A percentile compares a stretch with the other conserved stretches of the same genome.
These are phyloP conservation scores for Xanthoparmelia taractica DNA, from an alignment of 495 filamentous ascomycete genomes.

Conservation along the genomic window DNA sequence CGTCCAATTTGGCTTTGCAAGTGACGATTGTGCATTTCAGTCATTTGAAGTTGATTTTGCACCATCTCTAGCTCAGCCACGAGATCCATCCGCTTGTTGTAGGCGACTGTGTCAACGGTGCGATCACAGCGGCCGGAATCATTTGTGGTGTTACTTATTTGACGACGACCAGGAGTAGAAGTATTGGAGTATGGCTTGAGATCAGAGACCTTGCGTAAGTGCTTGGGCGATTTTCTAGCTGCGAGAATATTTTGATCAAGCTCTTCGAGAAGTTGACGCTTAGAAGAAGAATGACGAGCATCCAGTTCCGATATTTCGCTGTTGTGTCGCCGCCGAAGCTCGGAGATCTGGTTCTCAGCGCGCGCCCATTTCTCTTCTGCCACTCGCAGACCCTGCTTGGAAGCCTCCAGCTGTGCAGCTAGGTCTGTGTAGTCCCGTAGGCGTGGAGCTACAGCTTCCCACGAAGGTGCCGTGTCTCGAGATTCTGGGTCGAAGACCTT, in stretches of 20 bases:
- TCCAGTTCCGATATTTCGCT: conserved; percentile 70
- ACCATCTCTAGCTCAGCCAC: conserved; percentile 85
- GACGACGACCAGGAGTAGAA: conserved; percentile 65
- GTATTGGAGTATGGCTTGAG: conserved; percentile 63
- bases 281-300: conserved; percentile 60
- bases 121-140: conserved; percentile 83
- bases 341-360: conserved; percentile 75
- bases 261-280: conserved; percentile 72
- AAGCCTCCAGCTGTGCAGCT: conserved; percentile 80
- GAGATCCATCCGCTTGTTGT: conserved; percentile 84
- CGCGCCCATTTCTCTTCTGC: conserved; percentile 75
- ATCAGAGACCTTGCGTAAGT: conserved; percentile 67
- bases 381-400: conserved; percentile 75
- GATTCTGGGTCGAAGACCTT: conserved; percentile 80
- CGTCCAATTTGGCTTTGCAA: conserved; percentile 81
- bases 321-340: conserved; percentile 63
- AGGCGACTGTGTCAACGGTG: conserved; percentile 82
- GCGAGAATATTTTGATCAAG: conserved; percentile 71
- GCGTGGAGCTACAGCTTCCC: conserved; percentile 54
- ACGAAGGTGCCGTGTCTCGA: conserved; percentile 49
- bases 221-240: conserved; percentile 67
- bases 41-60: conserved; percentile 90
- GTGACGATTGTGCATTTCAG: conserved; percentile 93
- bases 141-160: conserved; percentile 55
- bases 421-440: conserved; percentile 66